A percentile compares a stretch with the other conserved stretches of the same genome.
phyloP scores from a whole-genome alignment of 805 yeast species.

The Teunomyces stri region DNA sequence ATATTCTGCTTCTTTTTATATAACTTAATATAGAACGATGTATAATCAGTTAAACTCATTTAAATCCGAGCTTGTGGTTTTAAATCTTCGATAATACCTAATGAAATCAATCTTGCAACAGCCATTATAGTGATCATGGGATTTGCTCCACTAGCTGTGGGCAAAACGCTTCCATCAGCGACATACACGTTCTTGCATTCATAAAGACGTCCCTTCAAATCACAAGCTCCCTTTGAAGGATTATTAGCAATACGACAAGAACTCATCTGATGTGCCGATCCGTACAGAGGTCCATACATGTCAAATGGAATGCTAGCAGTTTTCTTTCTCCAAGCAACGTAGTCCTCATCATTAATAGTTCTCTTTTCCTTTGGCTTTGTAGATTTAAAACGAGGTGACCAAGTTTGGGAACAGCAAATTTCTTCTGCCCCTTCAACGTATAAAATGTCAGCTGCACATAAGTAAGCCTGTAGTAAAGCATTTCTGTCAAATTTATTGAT shows the following conservation, averaged over 20 bases:
- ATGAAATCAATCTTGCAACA: slow-evolving; percentile 19
- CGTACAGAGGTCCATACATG: slow-evolving; percentile 27
- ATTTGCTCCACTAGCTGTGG: slow-evolving; percentile 28
- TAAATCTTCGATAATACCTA: slow-evolving; percentile 19
- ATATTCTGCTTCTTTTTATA: not conserved
- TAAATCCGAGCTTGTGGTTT: slow-evolving; percentile 5
- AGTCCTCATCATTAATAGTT: slow-evolving; percentile 42
- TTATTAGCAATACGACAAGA: slow-evolving; percentile 26
- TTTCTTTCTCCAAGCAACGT: slow-evolving; percentile 32
- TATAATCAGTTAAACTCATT: not conserved
- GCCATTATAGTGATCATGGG: slow-evolving; percentile 29
- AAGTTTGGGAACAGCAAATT: slow-evolving; percentile 33
- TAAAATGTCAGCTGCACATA: slow-evolving; percentile 42
- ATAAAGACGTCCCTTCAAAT: slow-evolving; percentile 20
- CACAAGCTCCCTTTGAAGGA: slow-evolving; percentile 25
- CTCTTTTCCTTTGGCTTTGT: slow-evolving; percentile 36
- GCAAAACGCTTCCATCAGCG: slow-evolving; percentile 29
- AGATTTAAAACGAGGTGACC: slow-evolving; percentile 37
- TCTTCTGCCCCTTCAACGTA: slow-evolving; percentile 50
- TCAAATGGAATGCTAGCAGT: slow-evolving; percentile 27
- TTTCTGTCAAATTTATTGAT: slow-evolving; percentile 40
- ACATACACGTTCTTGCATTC: slow-evolving; percentile 26
- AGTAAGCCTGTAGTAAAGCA: slow-evolving; percentile 36
- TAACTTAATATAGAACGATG: not conserved
- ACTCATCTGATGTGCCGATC: slow-evolving; percentile 30